These are phyloP conservation scores for Sporothrix sp. DNA, from an alignment of 2,329 filamentous ascomycete genomes.

Conservation along the genomic window DNA sequence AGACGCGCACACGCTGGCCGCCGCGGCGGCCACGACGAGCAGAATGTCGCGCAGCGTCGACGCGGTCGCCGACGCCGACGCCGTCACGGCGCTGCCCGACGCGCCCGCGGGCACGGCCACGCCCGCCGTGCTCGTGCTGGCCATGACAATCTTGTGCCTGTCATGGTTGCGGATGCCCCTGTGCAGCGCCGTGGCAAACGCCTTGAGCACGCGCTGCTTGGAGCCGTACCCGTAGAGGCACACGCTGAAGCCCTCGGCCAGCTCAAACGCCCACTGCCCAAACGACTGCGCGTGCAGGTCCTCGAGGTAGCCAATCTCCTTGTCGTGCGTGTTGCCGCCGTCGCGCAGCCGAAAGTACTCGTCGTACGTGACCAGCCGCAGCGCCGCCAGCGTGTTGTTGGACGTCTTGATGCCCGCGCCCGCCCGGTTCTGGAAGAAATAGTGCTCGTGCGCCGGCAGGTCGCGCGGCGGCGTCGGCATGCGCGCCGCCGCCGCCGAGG, in stretches of 20 bases:
- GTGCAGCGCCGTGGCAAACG: constrained; percentile 65
- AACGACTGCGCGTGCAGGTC: constrained; percentile 73
- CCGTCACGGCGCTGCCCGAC: constrained; percentile 16
- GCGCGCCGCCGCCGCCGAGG: constrained; percentile 13
- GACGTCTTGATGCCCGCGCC: constrained; percentile 69
- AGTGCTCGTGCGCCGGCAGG: constrained; percentile 79
- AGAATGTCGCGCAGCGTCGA: constrained; percentile 60
- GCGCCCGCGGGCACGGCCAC: constrained; percentile 34
- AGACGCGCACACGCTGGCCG: constrained; percentile 29
- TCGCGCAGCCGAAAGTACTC: constrained; percentile 72
- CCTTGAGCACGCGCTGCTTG: constrained; percentile 64
- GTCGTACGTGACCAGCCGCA: constrained; percentile 76
- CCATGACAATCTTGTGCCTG: constrained; percentile 57
- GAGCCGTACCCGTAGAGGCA: constrained; percentile 91
- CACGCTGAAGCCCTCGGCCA: constrained; percentile 73
- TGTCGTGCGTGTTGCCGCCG: constrained; percentile 55
- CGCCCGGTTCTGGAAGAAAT: constrained; percentile 85
- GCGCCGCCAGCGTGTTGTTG: constrained; percentile 66
- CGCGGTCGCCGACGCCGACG: constrained; percentile 10
- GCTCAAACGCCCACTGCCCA: constrained; percentile 85
- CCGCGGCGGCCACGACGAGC: constrained; percentile 54
- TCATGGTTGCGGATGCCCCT: constrained; percentile 29
- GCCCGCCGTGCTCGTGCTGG: constrained; percentile 62
- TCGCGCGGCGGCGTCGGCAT: constrained; percentile 66
- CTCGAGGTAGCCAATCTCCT: constrained; percentile 62